Conservation (phyloP, 345 rosid species). For the Physaria fendleri region DNA sequence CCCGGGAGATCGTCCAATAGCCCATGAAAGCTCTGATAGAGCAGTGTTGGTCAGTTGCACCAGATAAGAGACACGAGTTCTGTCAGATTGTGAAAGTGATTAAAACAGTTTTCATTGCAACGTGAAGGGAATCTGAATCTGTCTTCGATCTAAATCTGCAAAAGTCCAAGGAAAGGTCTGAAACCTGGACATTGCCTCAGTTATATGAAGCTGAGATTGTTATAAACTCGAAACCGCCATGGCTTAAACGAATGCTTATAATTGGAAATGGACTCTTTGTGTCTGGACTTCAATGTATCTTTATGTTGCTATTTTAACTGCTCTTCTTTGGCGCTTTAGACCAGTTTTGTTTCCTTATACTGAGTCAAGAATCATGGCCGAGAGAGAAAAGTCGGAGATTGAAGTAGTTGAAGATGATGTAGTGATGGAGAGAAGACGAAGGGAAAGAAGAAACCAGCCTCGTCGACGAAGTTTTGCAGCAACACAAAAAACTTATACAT, state of each 20-base stretch:
- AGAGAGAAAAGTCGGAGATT: not conserved
- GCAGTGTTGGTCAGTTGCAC: no score
- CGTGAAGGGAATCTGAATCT: no score
- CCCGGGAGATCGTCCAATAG: no score
- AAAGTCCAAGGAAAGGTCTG: no score
- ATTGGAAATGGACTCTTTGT: conserved; percentile 75
- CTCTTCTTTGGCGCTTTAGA: conserved; percentile 38
- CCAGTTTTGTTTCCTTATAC: conserved; percentile 36
- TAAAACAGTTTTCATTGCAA: no score
- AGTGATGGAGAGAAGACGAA: conserved; percentile 35
- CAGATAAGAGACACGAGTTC: no score
- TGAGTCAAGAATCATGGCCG: not conserved
- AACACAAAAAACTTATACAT: conserved; percentile 2
- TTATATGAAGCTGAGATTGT: conserved; percentile 54
- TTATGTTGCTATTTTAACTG: conserved; percentile 32
- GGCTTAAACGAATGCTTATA: conserved; percentile 53
- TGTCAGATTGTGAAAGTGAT: no score
- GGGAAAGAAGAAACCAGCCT: conserved; percentile 34
- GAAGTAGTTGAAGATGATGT: not conserved
- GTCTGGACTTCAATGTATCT: conserved; percentile 60
- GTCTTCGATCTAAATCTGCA: no score
- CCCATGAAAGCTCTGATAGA: no score
- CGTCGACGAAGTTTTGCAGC: conserved; percentile 11
- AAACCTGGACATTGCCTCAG: conserved; percentile 53
- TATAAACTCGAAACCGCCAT: conserved; percentile 52